Conservation (phyloP, 2,329 filamentous ascomycete species). For the Madurella fahalii region DNA sequence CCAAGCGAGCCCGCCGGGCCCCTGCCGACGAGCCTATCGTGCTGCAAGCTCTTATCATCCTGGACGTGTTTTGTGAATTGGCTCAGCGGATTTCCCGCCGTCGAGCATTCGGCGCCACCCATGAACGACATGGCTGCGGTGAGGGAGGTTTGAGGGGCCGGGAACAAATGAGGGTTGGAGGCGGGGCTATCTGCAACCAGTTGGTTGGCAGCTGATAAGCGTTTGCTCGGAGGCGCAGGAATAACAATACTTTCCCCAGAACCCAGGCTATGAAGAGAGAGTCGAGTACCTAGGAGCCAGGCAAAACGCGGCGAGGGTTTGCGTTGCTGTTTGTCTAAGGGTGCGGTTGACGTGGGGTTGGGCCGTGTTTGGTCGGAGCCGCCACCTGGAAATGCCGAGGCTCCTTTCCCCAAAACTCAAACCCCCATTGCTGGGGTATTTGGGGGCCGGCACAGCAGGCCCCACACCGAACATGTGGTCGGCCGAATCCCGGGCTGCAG, state of each 20-base stretch:
- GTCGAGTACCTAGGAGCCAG: neutral
- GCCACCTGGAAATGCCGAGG: conserved; percentile 17
- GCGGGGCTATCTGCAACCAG: neutral
- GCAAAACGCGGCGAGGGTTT: neutral
- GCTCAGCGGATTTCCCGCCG: conserved; percentile 89
- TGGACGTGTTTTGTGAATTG: conserved; percentile 97
- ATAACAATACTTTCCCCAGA: neutral
- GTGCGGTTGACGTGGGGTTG: neutral
- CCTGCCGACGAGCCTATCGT: conserved; percentile 78
- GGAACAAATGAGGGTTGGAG: neutral
- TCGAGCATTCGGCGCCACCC: conserved; percentile 93
- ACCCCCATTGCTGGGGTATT: no score
- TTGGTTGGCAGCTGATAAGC: neutral
- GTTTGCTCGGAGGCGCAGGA: neutral
- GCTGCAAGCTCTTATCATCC: conserved; percentile 91
- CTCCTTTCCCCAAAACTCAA: conserved; percentile 7
- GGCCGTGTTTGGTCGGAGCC: conserved; percentile 1
- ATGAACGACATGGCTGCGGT: conserved; percentile 76
- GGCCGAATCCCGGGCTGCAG: neutral
- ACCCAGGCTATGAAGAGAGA: neutral
- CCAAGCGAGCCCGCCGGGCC: conserved; percentile 67
- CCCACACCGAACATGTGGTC: conserved; percentile 11
- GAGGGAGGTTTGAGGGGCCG: neutral
- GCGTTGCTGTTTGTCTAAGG: neutral
- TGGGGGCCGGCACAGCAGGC: neutral